Conservation (phyloP, 208 protist genomes). For the Naegleria lovaniensis region DNA sequence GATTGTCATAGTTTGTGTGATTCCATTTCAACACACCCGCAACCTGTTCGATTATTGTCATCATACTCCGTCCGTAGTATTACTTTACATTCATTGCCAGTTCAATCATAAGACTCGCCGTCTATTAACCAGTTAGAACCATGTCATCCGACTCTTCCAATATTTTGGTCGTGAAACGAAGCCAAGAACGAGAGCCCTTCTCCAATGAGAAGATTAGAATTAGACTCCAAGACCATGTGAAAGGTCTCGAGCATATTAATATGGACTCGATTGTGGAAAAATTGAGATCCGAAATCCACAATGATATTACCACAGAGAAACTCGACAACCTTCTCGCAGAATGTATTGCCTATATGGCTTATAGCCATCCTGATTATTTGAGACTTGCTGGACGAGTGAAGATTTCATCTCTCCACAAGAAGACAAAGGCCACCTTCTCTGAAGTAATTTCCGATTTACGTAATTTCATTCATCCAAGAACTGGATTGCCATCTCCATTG, state of each 20-base stretch:
- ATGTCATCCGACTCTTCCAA: background rate
- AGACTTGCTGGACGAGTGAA: slow-evolving; percentile 91
- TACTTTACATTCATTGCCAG: too few species aligned
- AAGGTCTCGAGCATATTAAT: slow-evolving; percentile 53
- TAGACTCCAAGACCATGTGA: slow-evolving; percentile 49
- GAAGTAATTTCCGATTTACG: slow-evolving; percentile 80
- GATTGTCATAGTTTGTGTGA: too few species aligned
- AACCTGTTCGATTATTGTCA: too few species aligned
- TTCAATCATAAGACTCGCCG: too few species aligned
- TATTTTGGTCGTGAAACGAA: slow-evolving; percentile 53
- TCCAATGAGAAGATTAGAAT: slow-evolving; percentile 53
- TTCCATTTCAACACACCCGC: too few species aligned
- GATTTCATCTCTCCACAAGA: slow-evolving; percentile 94
- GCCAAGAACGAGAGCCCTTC: slow-evolving; percentile 56
- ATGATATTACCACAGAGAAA: slow-evolving; percentile 72
- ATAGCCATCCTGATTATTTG: slow-evolving; percentile 94
- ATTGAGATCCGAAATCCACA: slow-evolving; percentile 70
- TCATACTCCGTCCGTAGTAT: too few species aligned
- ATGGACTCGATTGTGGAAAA: slow-evolving; percentile 70
- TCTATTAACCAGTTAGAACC: too few species aligned
- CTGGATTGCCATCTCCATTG: slow-evolving; percentile 65
- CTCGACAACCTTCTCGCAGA: slow-evolving; percentile 91
- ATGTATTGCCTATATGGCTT: slow-evolving; percentile 89
- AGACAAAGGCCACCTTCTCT: slow-evolving; percentile 72
- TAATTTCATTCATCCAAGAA: slow-evolving; percentile 76